Conservation (phyloP, 768 basidiomycete genomes). For the Russula lepida region DNA sequence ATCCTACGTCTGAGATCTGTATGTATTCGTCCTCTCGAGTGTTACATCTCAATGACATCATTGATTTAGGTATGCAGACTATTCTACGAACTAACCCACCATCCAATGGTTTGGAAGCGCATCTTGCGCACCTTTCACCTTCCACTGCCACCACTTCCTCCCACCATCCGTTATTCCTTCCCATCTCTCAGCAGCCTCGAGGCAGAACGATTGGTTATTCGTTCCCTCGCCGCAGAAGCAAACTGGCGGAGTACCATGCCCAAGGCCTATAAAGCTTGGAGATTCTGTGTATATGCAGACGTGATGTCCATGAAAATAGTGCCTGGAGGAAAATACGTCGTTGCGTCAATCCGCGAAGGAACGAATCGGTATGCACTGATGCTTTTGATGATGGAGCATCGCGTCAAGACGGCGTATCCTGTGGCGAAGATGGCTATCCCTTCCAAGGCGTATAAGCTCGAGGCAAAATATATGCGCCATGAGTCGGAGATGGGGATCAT, state of each 20-base stretch:
- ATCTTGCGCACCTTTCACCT: slow-evolving; percentile 17
- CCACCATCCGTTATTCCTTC: slow-evolving; percentile 17
- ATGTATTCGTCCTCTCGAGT: neutral
- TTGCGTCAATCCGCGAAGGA: slow-evolving; percentile 14
- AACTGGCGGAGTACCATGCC: slow-evolving; percentile 21
- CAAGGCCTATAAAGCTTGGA: slow-evolving; percentile 12
- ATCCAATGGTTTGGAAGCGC: slow-evolving; percentile 20
- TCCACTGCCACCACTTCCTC: slow-evolving; percentile 19
- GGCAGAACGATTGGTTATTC: slow-evolving; percentile 18
- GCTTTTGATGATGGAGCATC: slow-evolving; percentile 22
- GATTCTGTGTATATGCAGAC: slow-evolving; percentile 7
- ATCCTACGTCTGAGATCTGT: slow-evolving; percentile 19
- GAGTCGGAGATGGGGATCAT: slow-evolving; percentile 13
- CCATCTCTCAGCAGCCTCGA: slow-evolving; percentile 17
- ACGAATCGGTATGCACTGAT: slow-evolving; percentile 13
- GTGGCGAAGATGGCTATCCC: slow-evolving; percentile 10
- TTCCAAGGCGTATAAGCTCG: slow-evolving; percentile 17
- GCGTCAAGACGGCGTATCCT: slow-evolving; percentile 17
- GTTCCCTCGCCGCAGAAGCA: slow-evolving; percentile 18
- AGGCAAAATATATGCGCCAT: slow-evolving; percentile 17
- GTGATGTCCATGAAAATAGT: slow-evolving; percentile 20
- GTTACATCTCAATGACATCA: neutral
- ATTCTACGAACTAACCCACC: slow-evolving; percentile 19
- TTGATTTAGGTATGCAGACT: slow-evolving; percentile 11
- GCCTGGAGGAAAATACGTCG: slow-evolving; percentile 20